Base-by-base conservation (phyloP, 2,329 filamentous ascomycete species). In the Beauveria sp. region DNA sequence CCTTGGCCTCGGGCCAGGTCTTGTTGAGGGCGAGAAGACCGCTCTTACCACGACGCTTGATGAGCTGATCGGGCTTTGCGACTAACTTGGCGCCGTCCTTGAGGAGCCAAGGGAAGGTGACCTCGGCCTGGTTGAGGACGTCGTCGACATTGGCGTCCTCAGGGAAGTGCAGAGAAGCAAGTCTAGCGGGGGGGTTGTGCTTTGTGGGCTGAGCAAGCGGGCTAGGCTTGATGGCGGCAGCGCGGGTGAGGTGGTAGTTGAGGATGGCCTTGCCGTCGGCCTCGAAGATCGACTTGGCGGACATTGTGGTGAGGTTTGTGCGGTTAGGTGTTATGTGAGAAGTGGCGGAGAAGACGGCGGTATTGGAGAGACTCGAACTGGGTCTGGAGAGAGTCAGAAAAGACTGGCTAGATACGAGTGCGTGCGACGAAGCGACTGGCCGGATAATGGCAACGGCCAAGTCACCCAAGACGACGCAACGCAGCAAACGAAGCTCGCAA, bases 241-340 rank as follows among this genome's bases (percentile, higher is more conserved):
- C 91, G 76, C 95, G 90, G 71, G 95, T 98, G 80, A 99, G 92
- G 85, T 98, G 95, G 86, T 98, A 99, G 90, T 97, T 98, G 86
- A 99, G 86, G 83, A 99, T 98, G 86, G 95, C 95, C 90, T 99
- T 99, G 86, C 95, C 95, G 83, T 99, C 95, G 84, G 93, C 93
- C 85, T 99, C 95, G 84, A 90, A 81, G 76, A 99, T 98, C 69
- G 93, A 90, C 83, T 99, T 99, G 79, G 95, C 76, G 69, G 76
- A 78, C 76, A 78, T 78, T 70, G 43, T 60, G 63, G 74, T 16
- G 71, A 49, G 46, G 9, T 66, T 66, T 67, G 68, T 67, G 64
- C 65, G 67, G 62, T 65, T 63, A 62, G 62, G 49, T 61, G 64
- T 47, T 60, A 66, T 63, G 63, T 66, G 65, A 65, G 65, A 64